A percentile compares a stretch with the other conserved stretches of the same genome.
These are phyloP conservation scores for Neurospora discreta DNA, from an alignment of 495 filamentous ascomycete genomes.

Conservation along the genomic window DNA sequence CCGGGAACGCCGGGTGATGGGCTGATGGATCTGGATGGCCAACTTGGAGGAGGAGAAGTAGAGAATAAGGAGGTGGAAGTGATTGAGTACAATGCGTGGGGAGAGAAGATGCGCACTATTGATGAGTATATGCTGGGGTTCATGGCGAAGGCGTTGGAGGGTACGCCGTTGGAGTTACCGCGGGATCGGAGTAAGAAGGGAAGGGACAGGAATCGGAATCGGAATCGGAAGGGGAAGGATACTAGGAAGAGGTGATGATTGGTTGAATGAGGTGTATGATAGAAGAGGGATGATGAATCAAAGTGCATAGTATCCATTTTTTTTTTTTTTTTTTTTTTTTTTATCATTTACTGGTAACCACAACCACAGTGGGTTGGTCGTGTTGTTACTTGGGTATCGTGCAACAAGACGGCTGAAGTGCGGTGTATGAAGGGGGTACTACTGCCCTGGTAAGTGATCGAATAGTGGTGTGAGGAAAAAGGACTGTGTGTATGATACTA, in stretches of 20 bases:
- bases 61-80: conserved; percentile 25
- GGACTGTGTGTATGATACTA: background rate
- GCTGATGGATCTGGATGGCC: background rate
- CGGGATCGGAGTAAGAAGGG: conserved; percentile 35
- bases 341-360: no score
- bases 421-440: no score
- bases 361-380: background rate
- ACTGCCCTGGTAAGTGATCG: background rate
- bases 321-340: no score
- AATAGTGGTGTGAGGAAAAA: background rate
- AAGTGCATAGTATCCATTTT: no score
- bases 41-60: conserved; percentile 4
- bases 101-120: conserved; percentile 46
- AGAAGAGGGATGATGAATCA: background rate
- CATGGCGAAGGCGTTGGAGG: conserved; percentile 67
- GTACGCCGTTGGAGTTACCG: conserved; percentile 68
- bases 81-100: conserved; percentile 43
- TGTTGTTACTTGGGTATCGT: background rate
- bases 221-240: conserved; percentile 9
- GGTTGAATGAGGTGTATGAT: background rate
- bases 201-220: no score
- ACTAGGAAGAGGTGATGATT: conserved; percentile 3
- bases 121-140: conserved; percentile 80
- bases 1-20: conserved; percentile 39
- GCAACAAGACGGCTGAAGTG: background rate